Evolutionary conservation across 2,329 filamentous ascomycete genomes (phyloP), one percentile per base, ranked within the genome.

Genomic region (Nigrospora oryzae): DNA sequence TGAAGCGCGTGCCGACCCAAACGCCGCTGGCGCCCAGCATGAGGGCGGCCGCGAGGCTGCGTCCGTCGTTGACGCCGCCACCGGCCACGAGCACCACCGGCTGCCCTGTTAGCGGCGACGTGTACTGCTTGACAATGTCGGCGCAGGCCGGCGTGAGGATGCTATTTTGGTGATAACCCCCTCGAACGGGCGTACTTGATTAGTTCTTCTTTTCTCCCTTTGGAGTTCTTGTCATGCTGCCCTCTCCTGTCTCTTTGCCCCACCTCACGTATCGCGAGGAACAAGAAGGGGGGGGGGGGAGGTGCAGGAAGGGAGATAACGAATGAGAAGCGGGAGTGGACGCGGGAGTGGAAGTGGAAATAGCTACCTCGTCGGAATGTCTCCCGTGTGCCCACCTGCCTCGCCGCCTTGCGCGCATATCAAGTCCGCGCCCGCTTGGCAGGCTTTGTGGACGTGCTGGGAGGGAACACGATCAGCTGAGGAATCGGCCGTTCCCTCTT

Each of bases 391-490:
- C 53, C 91, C 91, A 63, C 90, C 90, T 49, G 90, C 90, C 72
- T 96, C 91, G 59, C 91, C 90, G 61, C 91, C 91, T 73, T 96
- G 91, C 43, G 91, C 91, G 73, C 90, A 95, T 72, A 97, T 95
- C 59, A 96, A 84, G 68, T 97, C 91, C 56, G 83, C 86, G 55
- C 89, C 90, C 47, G 46, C 35, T n/a, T 48, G 43, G 43, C 46
- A 47, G 4, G 47, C 47, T 30, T 50, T 50, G 8, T 40, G 30
- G 17, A 47, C 48, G 42, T 52, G 50, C 36, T 44, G 13, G 10
- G 28, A 31, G 13, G 5, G 2, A n/a, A n/a, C n/a, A n/a, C n/a
- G n/a, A n/a, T n/a, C n/a, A n/a, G n/a, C n/a, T n/a, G n/a, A n/a
- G n/a, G n/a, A n/a, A n/a, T n/a, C n/a, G n/a, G n/a, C n/a, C n/a